Evolutionary conservation across 768 basidiomycete species (phyloP), one percentile per base, ranked within the genome.

Genomic region (Gloeostereum incarnatum): DNA sequence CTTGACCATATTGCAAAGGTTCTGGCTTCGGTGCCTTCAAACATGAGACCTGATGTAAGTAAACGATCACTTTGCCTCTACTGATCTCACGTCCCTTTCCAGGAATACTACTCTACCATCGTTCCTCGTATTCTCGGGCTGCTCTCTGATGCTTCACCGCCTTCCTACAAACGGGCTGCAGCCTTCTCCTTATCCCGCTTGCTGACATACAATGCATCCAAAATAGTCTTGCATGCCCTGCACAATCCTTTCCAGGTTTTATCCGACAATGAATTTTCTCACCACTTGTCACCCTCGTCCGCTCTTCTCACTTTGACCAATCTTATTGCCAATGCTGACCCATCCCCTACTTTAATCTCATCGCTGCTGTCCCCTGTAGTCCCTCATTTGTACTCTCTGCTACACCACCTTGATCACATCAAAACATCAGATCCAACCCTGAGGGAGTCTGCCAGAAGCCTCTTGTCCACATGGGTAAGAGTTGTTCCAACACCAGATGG

Each of bases 391-490:
- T 90, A 89, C 55, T 66, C 76, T 1, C 60, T 92, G 1, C 57
- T 71, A 3, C 67, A 64, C 41, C 61, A 75, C 41, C 50, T 90
- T 6, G 69, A 76, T 20, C 58, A 53, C 17, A 54, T 57, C 20
- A 81, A 71, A 48, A 68, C 77, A 2, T 66, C 78, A 3, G 84
- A 90, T 52, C 82, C 86, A 0, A 56, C 63, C 2, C 48, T 83
- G 8, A 76, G 66, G 44, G 77, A 79, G 47, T 65, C 69, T 2
- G 58, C 86, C 2, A 65, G 59, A 14, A 77, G 75, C 6, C 51
- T 90, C 10, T 56, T 93, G 16, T 53, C 65, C 3, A 80, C 82
- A 0, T 94, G 89, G 90, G 88, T 76, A 0, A 73, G 81, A 42
- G 69, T 85, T 3, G 66, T 79, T 0, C 65, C 65, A 24, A 49